Base-by-base conservation (phyloP, 176 grass and related monocot species). In the Avena atlantica region DNA sequence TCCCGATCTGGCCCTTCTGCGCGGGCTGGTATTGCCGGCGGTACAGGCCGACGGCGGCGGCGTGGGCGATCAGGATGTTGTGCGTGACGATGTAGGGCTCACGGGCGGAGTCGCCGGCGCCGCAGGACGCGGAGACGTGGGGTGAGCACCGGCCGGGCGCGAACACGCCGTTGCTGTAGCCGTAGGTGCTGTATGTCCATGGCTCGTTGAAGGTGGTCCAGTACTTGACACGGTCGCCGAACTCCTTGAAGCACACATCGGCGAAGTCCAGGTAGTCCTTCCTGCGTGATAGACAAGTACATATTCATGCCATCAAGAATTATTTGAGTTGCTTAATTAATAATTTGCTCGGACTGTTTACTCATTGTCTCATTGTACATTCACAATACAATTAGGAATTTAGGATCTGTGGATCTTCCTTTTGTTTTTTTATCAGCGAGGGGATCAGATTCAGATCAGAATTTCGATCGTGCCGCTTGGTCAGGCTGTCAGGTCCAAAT, bases 191-290 rank as follows among this genome's bases (percentile, higher is more conserved):
- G 84, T 86, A 90, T 12, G 84, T 86, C 78, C 78, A 90, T 0
- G 88, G 88, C 78, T 90, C 88, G 78, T 90, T 90, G 88, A 90
- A 90, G 0, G 88, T 98, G n/a, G 89, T 93, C 95, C 93, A 98
- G 83, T 76, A 52, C 83, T 98, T 90, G n/a, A 98, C 93, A 0
- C 93, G 84, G 70, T 95, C 93, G 66, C 95, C 93, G 50, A 98
- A 98, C 40, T 95, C 91, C 1, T n/a, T 80, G 86, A 93, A 98
- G 89, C 89, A 92, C 2, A 91, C 72, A 0, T 92, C 89, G 0
- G 84, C 84, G 45, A 84, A 98, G 60, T 92, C 89, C 37, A 82
- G 8, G 25, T 85, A 95, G 81, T 95, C 95, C 72, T 98, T 85
- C 60, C 93, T 97, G 77, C 62, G 6, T 3, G 40, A 42, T 42